phyloP scores from a whole-genome alignment of 1,284 basidiomycete species.

The Marasmius oreades region DNA sequence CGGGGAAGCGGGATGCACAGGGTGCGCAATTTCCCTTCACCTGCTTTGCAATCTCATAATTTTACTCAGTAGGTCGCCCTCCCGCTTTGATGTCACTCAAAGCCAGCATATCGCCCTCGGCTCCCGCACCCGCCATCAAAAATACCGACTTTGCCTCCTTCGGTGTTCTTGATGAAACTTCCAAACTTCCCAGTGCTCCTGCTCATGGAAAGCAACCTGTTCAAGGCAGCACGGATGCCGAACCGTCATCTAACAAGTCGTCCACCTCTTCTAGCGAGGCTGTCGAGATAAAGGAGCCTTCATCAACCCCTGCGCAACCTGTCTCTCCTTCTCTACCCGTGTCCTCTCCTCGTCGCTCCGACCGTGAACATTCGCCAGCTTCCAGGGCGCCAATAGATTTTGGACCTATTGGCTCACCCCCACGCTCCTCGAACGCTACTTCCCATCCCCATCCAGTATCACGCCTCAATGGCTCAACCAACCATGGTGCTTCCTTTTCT shows the following conservation, averaged over 20 bases:
- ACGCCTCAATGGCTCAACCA: constrained; percentile 23
- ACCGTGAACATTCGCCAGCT: constrained; percentile 31
- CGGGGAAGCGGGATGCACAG: constrained; percentile 25
- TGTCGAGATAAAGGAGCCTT: constrained; percentile 12
- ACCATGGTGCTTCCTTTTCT: constrained; percentile 38
- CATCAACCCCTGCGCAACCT: constrained; percentile 1
- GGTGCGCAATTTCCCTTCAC: constrained; percentile 20
- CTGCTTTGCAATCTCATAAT: constrained; percentile 42
- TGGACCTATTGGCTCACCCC: constrained; percentile 76
- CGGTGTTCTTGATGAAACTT: constrained; percentile 48
- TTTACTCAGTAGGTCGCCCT: constrained; percentile 47
- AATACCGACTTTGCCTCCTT: constrained; percentile 76
- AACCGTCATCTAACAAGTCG: constrained; percentile 8
- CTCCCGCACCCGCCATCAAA: constrained; percentile 73
- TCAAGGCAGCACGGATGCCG: constrained; percentile 19
- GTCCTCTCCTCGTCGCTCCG: constrained; percentile 40
- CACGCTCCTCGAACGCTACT: constrained; percentile 41
- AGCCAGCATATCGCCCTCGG: constrained; percentile 69
- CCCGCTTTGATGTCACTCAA: constrained; percentile 66
- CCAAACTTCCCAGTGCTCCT: constrained; percentile 44
- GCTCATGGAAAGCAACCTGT: constrained; percentile 29
- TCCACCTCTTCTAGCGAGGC: constrained; percentile 1
- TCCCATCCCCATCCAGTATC: constrained; percentile 30
- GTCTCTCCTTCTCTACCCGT: constrained; percentile 41
- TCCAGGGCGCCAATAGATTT: constrained; percentile 47